phyloP scores from a whole-genome alignment of 164 flowering plant species.

The Protea cynaroides region DNA sequence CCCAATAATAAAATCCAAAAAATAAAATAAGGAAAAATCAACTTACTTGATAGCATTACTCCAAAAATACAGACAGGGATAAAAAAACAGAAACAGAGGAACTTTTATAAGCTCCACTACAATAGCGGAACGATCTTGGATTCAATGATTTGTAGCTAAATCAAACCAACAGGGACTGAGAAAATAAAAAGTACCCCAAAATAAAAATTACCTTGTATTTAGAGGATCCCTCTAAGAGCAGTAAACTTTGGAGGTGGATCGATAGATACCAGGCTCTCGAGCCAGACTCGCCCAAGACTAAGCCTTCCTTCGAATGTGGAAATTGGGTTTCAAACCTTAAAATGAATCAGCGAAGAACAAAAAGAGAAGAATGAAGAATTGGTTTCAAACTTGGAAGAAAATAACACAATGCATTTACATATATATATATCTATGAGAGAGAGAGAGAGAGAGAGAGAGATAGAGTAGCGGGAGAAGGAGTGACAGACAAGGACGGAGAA shows the following conservation, averaged over 20 bases:
- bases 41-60: too few species aligned
- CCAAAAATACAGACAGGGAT: too few species aligned
- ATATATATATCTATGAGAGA: conserved; percentile 1
- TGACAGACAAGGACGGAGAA: conserved; percentile 11
- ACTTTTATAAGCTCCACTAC: conserved; percentile 6
- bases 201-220: conserved; percentile 8
- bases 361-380: neutral
- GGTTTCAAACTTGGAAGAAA: neutral
- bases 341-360: neutral
- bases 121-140: conserved; percentile 11
- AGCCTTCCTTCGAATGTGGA: neutral
- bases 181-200: conserved; percentile 2
- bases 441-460: neutral
- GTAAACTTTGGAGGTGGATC: neutral
- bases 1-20: conserved; percentile 1
- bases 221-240: conserved; percentile 4
- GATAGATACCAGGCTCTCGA: neutral
- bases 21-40: neutral
- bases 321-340: neutral
- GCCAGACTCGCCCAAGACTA: neutral
- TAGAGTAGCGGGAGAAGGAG: neutral
- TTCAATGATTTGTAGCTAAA: conserved; percentile 1
- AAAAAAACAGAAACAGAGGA: neutral
- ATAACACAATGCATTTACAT: neutral
- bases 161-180: conserved; percentile 3